These are phyloP conservation scores for Teunomyces barrocoloradensis DNA, from an alignment of 805 yeast genomes.

Conservation along the genomic window DNA sequence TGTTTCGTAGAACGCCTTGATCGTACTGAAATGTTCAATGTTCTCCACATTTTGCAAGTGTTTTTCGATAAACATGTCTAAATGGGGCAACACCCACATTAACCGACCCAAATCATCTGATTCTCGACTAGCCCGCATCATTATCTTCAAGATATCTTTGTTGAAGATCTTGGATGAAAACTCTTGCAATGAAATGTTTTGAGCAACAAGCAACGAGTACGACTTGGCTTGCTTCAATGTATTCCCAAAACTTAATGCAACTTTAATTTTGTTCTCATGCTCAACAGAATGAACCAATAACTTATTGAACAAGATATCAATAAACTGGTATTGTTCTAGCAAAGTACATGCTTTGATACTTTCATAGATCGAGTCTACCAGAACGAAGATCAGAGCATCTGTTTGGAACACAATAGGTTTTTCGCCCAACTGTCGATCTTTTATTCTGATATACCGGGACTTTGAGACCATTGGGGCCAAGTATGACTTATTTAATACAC, in stretches of 20 bases:
- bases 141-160: slow-evolving; percentile 18
- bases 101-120: slow-evolving; percentile 32
- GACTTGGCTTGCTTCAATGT: slow-evolving; percentile 4
- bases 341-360: slow-evolving; percentile 30
- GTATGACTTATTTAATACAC: slow-evolving; percentile 15
- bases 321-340: slow-evolving; percentile 22
- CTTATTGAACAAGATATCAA: slow-evolving; percentile 35
- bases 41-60: not conserved
- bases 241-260: slow-evolving; percentile 9
- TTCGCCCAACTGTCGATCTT: slow-evolving; percentile 5
- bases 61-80: slow-evolving; percentile 21
- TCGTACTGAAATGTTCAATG: slow-evolving; percentile 7
- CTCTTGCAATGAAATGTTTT: slow-evolving; percentile 10
- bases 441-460: slow-evolving; percentile 17
- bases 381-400: slow-evolving; percentile 15
- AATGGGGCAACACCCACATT: slow-evolving; percentile 35
- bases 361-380: slow-evolving; percentile 19
- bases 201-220: slow-evolving; percentile 11
- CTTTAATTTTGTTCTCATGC: slow-evolving; percentile 1
- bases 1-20: slow-evolving; percentile 6
- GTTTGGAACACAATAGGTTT: slow-evolving; percentile 10
- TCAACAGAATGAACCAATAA: slow-evolving; percentile 25
- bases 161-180: slow-evolving; percentile 18
- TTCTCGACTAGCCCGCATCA: slow-evolving; percentile 20
- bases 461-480: slow-evolving; percentile 24